A percentile compares a stretch with the other conserved stretches of the same genome.
phyloP scores from a whole-genome alignment of 164 flowering plant genomes.

The Litsea cubeba region DNA sequence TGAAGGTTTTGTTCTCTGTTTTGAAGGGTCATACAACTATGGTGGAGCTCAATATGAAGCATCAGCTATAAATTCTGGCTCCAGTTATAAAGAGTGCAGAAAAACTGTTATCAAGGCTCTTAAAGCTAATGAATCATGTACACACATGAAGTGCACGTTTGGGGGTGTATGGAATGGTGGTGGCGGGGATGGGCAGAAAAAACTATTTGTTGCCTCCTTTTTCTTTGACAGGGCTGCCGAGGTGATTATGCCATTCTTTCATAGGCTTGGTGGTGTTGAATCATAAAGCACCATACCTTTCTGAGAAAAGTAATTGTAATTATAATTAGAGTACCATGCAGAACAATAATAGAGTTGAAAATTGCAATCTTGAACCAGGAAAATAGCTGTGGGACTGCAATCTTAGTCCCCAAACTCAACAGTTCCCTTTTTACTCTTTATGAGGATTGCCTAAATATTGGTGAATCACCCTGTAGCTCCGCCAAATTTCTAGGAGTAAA shows the following conservation, averaged over 20 bases:
- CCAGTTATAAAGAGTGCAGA: constrained; percentile 53
- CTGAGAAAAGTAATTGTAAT: too few relatives aligned
- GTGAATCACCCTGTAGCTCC: too few relatives aligned
- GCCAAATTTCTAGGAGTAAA: too few relatives aligned
- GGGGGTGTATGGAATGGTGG: constrained; percentile 99
- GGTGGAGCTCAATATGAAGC: constrained; percentile 53
- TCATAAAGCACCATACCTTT: too few relatives aligned
- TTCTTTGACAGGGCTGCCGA: constrained; percentile 98
- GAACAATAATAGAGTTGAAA: too few relatives aligned
- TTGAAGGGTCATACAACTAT: constrained; percentile 64
- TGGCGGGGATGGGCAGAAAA: constrained; percentile 94
- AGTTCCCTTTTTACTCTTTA: too few relatives aligned
- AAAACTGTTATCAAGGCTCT: constrained; percentile 63
- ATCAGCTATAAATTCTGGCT: constrained; percentile 55
- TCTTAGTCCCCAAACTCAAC: too few relatives aligned
- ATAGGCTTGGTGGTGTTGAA: background rate
- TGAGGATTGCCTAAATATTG: too few relatives aligned
- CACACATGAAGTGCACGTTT: constrained; percentile 96
- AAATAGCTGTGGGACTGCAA: too few relatives aligned
- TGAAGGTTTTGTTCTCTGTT: constrained; percentile 2
- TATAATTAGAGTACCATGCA: too few relatives aligned
- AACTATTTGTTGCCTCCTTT: constrained; percentile 91
- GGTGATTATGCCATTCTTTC: constrained; percentile 39
- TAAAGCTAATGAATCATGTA: constrained; percentile 70
- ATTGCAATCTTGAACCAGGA: too few relatives aligned